A percentile compares a stretch with the other conserved stretches of the same genome.
phyloP scores from a whole-genome alignment of 495 filamentous ascomycete genomes.

The Amphirosellinia nigrospora region DNA sequence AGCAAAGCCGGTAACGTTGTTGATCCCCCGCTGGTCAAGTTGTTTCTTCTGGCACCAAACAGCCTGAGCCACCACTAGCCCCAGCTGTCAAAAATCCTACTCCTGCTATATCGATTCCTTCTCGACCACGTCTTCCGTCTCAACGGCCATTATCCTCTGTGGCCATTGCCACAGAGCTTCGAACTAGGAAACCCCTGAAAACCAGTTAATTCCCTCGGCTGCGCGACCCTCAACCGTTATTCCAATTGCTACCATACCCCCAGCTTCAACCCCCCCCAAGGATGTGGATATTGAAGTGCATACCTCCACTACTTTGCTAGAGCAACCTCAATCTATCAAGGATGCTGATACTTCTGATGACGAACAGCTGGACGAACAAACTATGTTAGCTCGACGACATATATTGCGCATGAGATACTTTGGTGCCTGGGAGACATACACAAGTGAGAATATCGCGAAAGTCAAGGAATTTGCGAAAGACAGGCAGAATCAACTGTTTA shows the following conservation, averaged over 20 bases:
- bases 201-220: not conserved
- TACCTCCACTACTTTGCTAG: not conserved
- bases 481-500: constrained; percentile 38
- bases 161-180: not conserved
- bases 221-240: constrained; percentile 13
- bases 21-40: not conserved
- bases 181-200: constrained; percentile 1
- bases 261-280: not conserved
- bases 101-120: not conserved
- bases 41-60: not conserved
- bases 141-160: constrained; percentile 8
- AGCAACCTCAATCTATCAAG: constrained; percentile 9
- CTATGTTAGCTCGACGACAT: constrained; percentile 67
- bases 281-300: not conserved
- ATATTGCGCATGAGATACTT: constrained; percentile 76
- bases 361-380: constrained; percentile 48
- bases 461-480: constrained; percentile 65
- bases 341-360: constrained; percentile 17
- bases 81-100: not conserved
- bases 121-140: not conserved
- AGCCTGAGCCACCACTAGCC: not conserved
- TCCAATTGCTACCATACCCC: not conserved
- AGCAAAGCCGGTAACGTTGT: not conserved
- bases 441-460: constrained; percentile 71
- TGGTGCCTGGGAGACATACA: constrained; percentile 77